phyloP scores from a whole-genome alignment of 2,329 filamentous ascomycete species.

The Massarina eburnea region DNA sequence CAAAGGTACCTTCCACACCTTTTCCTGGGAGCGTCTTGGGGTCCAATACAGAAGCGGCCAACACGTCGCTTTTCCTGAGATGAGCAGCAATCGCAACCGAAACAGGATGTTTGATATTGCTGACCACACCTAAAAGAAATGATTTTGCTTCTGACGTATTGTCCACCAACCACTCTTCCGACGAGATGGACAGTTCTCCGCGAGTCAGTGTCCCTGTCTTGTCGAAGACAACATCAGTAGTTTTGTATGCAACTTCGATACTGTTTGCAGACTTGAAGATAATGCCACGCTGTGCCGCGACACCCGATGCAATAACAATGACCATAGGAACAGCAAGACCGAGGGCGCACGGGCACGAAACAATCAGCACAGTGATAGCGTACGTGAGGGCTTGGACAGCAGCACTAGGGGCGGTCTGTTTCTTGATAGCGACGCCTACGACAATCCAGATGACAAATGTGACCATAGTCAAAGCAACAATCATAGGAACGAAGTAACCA shows the following conservation, averaged over 20 bases:
- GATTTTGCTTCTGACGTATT: constrained; percentile 20
- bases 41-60: constrained; percentile 9
- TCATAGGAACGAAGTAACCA: constrained; percentile 67
- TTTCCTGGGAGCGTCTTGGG: constrained; percentile 45
- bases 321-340: constrained; percentile 79
- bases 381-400: constrained; percentile 68
- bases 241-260: constrained; percentile 64
- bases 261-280: constrained; percentile 69
- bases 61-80: constrained; percentile 34
- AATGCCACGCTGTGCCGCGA: constrained; percentile 65
- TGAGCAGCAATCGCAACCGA: constrained; percentile 52
- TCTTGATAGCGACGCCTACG: constrained; percentile 51
- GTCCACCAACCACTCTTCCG: constrained; percentile 24
- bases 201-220: constrained; percentile 76
- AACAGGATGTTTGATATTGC: constrained; percentile 54
- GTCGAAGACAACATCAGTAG: constrained; percentile 72
- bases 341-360: constrained; percentile 79
- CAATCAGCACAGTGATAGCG: constrained; percentile 70
- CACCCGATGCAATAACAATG: constrained; percentile 69
- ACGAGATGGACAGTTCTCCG: constrained; percentile 51
- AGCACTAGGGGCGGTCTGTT: constrained; percentile 49
- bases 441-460: constrained; percentile 68
- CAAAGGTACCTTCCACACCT: constrained; percentile 46
- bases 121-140: constrained; percentile 37
- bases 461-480: constrained; percentile 59